phyloP scores from a whole-genome alignment of 2,329 filamentous ascomycete genomes.

The Cordyceps tenuipes region DNA sequence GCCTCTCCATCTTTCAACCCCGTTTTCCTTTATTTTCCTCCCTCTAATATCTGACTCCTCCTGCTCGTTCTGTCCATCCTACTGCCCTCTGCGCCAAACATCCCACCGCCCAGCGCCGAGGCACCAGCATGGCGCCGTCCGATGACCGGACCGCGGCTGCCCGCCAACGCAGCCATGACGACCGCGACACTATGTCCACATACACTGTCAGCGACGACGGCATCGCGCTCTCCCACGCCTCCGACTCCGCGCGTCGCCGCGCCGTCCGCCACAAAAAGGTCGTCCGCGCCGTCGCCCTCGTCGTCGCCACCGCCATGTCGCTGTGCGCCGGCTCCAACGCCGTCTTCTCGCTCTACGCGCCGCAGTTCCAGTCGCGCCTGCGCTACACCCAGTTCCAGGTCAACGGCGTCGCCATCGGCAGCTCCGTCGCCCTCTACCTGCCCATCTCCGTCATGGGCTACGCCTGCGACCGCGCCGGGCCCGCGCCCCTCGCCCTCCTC shows the following conservation, averaged over 20 bases:
- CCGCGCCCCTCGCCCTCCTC: conserved; percentile 65
- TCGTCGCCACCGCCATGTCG: conserved; percentile 45
- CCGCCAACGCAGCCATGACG: conserved; percentile 1
- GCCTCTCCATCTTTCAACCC: not conserved
- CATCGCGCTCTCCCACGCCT: conserved; percentile 1
- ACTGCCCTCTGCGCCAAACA: not conserved
- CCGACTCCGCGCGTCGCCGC: conserved; percentile 16
- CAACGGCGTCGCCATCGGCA: conserved; percentile 80
- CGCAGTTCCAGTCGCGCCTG: conserved; percentile 76
- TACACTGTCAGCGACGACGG: conserved; percentile 11
- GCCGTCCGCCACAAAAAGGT: conserved; percentile 22
- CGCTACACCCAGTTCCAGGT: conserved; percentile 88
- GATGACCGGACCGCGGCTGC: not conserved
- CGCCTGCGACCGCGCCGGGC: conserved; percentile 81
- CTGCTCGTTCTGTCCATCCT: not conserved
- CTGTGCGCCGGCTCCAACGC: conserved; percentile 88
- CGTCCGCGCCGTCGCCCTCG: conserved; percentile 42
- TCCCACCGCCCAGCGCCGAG: not conserved
- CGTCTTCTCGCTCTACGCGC: conserved; percentile 89
- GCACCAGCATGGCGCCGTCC: conserved; percentile 2
- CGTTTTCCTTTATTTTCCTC: not conserved
- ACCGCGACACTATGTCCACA: conserved; percentile 7
- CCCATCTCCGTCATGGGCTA: conserved; percentile 87
- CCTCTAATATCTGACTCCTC: not conserved
- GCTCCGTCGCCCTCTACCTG: conserved; percentile 82